Evolutionary conservation across 805 yeast genomes (phyloP), one percentile per base, ranked within the genome.

Genomic region (Saturnispora kantuleensis): DNA sequence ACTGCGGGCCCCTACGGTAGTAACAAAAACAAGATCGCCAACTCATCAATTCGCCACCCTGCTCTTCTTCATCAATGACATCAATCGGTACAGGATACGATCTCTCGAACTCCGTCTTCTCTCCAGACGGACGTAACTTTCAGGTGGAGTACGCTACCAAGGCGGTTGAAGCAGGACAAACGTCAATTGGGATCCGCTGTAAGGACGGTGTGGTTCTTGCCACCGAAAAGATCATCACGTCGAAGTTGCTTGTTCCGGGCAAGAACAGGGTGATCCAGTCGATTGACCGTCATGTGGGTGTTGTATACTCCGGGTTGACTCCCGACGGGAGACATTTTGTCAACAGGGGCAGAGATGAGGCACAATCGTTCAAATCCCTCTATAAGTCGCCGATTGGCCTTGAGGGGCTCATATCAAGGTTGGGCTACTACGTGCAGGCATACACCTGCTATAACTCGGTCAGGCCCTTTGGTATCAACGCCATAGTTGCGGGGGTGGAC

Each of bases 81-180:
- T 93, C 98, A 39, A 89, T 93, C 56, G 99, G 99, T 56, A 93
- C 99, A 28, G 99, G 99, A 15, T 93, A 93, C 78, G 99, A 93
- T 73, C 80, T 93, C 60, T 87, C 97, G 31, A 93, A 93, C 70
- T 82, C 95, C 68, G 96, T 90, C 50, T 93, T 93, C 69, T 79
- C 87, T 45, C 90, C 90, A 46, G 96, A 87, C 62, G 95, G 95
- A 35, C 76, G 95, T 69, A 86, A 85, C 64, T 93, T 93, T 70
- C 99, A 93, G 66, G 98, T 93, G 15, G 98, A 93, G 65, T 93
- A 93, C 58, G 99, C 99, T 30, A 74, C 84, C 57, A 93, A 93
- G 62, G 98, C 98, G 2, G 97, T 90, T 3, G 99, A 93, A 65
- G 89, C 88, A 58, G 96, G 96, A 41, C 94, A 96, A 10, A 93